Evolutionary conservation across 1,284 basidiomycete genomes (phyloP).

Genomic region (Filobasidium uniguttulatum): DNA sequence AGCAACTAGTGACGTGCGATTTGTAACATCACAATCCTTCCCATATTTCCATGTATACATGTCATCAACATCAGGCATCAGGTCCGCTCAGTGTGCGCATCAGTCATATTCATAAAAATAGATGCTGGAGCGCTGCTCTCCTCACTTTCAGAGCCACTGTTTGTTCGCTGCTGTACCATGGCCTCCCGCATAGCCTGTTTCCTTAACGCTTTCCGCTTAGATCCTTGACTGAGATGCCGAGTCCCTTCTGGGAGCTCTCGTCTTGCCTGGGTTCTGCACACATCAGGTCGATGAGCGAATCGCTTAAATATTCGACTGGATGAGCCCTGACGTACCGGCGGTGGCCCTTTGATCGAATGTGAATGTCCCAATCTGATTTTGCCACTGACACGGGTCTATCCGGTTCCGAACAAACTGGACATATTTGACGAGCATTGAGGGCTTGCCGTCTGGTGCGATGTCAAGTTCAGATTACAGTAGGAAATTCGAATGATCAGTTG

Average conservation of each 20-base stretch:
- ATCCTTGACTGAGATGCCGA: neutral
- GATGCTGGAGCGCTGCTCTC: too few species aligned
- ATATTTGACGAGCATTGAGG: conserved; percentile 51
- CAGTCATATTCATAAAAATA: too few species aligned
- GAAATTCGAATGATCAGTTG: neutral
- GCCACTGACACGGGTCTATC: conserved; percentile 60
- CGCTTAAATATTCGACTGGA: neutral
- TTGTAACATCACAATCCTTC: too few species aligned
- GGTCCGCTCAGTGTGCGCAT: neutral
- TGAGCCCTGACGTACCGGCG: conserved; percentile 25
- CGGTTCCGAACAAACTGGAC: conserved; percentile 56
- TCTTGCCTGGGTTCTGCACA: neutral
- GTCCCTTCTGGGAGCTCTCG: neutral
- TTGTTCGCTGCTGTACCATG: too few species aligned
- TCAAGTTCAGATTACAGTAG: neutral
- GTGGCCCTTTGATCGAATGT: conserved; percentile 51
- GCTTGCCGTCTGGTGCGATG: conserved; percentile 42
- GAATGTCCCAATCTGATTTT: conserved; percentile 50
- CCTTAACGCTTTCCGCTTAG: neutral
- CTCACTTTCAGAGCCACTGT: too few species aligned
- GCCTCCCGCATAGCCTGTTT: neutral
- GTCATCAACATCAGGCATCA: neutral
- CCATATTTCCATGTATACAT: too few species aligned
- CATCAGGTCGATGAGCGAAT: neutral
- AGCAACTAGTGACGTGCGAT: neutral